Base-by-base conservation (phyloP, 2,329 filamentous ascomycete genomes). In the Exophiala xenobiotica region DNA sequence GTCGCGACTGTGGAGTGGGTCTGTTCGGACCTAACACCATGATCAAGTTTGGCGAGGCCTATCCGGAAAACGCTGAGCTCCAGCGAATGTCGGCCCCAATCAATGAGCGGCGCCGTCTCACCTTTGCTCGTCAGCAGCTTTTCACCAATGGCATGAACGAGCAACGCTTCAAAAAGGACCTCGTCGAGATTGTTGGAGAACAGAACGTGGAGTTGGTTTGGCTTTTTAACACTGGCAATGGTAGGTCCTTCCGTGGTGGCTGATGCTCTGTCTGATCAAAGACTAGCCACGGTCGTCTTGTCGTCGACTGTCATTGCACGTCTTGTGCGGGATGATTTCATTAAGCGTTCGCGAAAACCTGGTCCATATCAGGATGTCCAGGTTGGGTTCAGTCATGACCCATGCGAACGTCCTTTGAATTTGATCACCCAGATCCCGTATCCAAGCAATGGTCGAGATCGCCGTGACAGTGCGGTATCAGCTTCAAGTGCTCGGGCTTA, bases 151-250 rank as follows among this genome's bases (percentile, higher is more conserved):
- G 63, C 12, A 53, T 68, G 60, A 65, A 63, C 20, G 61, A 66
- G 9, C 61, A 63, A 9, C 66, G 63, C 37, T 71, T 71, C 63
- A 63, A 62, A 46, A 54, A 63, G 18, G 68, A 71, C 48, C 61
- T 72, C 19, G 45, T 49, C 27, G 62, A 63, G 14, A 52, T 64
- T 23, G 58, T 71, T 23, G 70, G 69, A 6, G 44, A 59, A 4
- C 63, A 64, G 20, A 69, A 69, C 43, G 63, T 73, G 46, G 70
- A 73, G 46, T 65, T 71, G 48, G 59, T 70, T 12, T 73, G 69
- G 67, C 62, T 70, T 4, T 73, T 71, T 55, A 73, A 73, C 48
- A 64, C 65, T 49, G 70, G 70, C 6, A 73, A 73, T 46, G 70
- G 70, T 73, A 61, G 61, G 69, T 61, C 42, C 20, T 18, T 24